These are phyloP conservation scores for Thalassiosira ordinaria DNA, from an alignment of 352 stramenopile genomes.

Conservation along the genomic window DNA sequence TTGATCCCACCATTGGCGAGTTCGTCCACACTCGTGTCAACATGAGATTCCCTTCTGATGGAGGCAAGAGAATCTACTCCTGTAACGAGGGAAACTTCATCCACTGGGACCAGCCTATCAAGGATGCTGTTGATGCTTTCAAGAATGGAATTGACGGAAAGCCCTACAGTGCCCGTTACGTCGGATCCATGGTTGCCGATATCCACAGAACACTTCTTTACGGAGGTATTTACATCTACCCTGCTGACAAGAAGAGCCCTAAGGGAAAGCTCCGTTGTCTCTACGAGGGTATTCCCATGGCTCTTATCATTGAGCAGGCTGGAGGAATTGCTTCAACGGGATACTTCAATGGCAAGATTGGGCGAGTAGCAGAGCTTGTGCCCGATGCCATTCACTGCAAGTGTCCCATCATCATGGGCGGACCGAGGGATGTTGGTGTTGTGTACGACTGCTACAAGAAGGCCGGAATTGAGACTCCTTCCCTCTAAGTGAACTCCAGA, in stretches of 20 bases:
- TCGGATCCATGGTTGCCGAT: slow-evolving; percentile 99
- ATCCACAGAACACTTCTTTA: slow-evolving; percentile 99
- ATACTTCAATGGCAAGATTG: slow-evolving; percentile 87
- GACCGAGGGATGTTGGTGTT: too few relatives aligned
- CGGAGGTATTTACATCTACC: slow-evolving; percentile 97
- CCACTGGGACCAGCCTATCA: slow-evolving; percentile 93
- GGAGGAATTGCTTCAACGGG: slow-evolving; percentile 95
- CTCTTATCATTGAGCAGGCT: slow-evolving; percentile 97
- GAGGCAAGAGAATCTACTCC: slow-evolving; percentile 87
- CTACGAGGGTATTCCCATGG: slow-evolving; percentile 99
- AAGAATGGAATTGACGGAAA: too few relatives aligned
- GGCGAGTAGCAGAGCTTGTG: slow-evolving; percentile 93
- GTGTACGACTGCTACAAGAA: too few relatives aligned
- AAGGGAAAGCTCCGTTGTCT: slow-evolving; percentile 96
- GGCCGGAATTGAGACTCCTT: too few relatives aligned
- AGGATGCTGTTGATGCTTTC: slow-evolving; percentile 85
- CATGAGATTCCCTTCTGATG: slow-evolving; percentile 90
- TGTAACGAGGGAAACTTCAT: slow-evolving; percentile 93
- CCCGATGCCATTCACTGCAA: slow-evolving; percentile 96
- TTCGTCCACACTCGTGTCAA: slow-evolving; percentile 96
- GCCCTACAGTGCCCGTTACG: too few relatives aligned
- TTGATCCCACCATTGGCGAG: slow-evolving; percentile 96
- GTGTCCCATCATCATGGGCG: too few relatives aligned
- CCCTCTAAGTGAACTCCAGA: too few relatives aligned
- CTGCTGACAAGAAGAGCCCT: slow-evolving; percentile 90